Evolutionary conservation across 768 basidiomycete species (phyloP).

Genomic region (Tulasnella sp.): DNA sequence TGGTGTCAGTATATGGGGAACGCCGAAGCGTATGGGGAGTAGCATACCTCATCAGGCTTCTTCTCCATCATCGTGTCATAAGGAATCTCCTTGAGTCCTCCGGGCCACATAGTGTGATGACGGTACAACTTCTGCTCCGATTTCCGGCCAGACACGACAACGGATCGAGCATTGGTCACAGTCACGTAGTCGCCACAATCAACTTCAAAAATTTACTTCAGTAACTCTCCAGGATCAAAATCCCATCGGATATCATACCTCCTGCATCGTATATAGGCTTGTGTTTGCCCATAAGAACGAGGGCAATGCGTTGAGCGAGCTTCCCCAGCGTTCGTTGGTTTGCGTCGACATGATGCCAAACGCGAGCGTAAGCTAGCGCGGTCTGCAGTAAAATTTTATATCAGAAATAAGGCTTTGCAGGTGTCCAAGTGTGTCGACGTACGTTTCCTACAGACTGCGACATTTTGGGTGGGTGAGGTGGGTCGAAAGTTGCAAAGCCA

Average conservation of each 20-base stretch:
- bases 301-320: constrained; percentile 87
- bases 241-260: constrained; percentile 41
- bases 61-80: constrained; percentile 76
- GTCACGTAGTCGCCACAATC: constrained; percentile 98
- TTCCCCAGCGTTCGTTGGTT: constrained; percentile 87
- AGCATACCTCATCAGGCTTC: constrained; percentile 80
- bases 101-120: constrained; percentile 87
- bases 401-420: background rate
- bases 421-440: background rate
- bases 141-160: constrained; percentile 87
- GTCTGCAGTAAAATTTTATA: constrained; percentile 49
- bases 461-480: constrained; percentile 15
- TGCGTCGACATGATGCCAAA: constrained; percentile 95
- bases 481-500: constrained; percentile 10
- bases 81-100: constrained; percentile 85
- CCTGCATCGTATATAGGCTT: constrained; percentile 94
- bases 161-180: constrained; percentile 77
- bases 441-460: constrained; percentile 19
- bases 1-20: background rate
- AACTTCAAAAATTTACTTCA: constrained; percentile 40
- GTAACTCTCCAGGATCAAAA: background rate
- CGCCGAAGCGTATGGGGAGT: background rate
- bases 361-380: constrained; percentile 86
- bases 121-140: constrained; percentile 78
- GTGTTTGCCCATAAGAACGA: constrained; percentile 97